Percentiles rank a stretch among this genome's conserved stretches.
phyloP scores from a whole-genome alignment of 164 flowering plant genomes.

The Kingdonia uniflora region DNA sequence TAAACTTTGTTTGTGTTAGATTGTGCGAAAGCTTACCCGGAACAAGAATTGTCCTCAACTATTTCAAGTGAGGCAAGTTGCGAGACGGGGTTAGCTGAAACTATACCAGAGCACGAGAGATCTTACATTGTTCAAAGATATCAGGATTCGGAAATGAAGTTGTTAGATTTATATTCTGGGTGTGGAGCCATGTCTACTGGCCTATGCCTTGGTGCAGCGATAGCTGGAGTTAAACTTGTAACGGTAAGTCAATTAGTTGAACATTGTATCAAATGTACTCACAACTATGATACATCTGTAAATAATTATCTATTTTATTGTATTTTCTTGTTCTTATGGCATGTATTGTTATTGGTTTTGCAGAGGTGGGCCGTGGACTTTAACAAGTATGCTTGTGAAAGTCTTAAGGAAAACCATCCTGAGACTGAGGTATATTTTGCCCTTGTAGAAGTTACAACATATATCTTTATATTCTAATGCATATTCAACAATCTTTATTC shows the following conservation, averaged over 20 bases:
- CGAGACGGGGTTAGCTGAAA: conserved; percentile 7
- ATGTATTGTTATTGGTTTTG: not conserved
- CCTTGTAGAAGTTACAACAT: no score
- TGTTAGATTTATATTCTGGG: conserved; percentile 79
- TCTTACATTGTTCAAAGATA: not conserved
- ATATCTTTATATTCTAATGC: no score
- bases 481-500: no score
- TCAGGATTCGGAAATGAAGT: conserved; percentile 16
- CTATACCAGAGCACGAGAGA: conserved; percentile 14
- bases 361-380: conserved; percentile 88
- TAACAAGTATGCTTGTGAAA: conserved; percentile 59
- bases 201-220: conserved; percentile 57
- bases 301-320: no score
- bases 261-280: not conserved
- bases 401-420: conserved; percentile 60
- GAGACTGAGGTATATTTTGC: conserved; percentile 51
- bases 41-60: conserved; percentile 27
- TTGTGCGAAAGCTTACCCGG: not conserved
- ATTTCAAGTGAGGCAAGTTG: conserved; percentile 21
- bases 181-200: conserved; percentile 98
- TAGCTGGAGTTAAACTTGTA: conserved; percentile 42
- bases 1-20: not conserved
- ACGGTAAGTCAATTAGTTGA: conserved; percentile 40
- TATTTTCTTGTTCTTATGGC: no score
- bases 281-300: no score